Evolutionary conservation across 2,329 filamentous ascomycete species (phyloP).

Genomic region (Furcasterigmium sp.): DNA sequence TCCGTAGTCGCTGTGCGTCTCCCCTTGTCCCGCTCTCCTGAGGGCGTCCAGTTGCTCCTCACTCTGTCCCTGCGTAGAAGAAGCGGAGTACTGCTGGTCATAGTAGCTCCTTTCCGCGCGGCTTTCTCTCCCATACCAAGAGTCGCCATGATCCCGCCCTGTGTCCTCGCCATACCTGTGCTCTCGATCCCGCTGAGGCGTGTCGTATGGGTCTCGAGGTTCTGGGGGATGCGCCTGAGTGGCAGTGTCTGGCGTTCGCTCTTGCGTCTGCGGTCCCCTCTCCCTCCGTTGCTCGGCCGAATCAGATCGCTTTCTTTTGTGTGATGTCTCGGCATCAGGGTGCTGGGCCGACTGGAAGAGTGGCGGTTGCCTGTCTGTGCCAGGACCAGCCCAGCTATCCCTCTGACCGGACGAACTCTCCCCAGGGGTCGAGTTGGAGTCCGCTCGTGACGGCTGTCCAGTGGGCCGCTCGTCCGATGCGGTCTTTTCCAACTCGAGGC

Average conservation of each 20-base stretch:
- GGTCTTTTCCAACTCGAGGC: constrained; percentile 22
- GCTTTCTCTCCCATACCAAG: constrained; percentile 42
- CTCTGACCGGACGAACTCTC: constrained; percentile 24
- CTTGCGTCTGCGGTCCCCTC: constrained; percentile 16
- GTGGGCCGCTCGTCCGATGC: constrained; percentile 26
- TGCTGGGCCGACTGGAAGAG: constrained; percentile 31
- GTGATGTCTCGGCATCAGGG: constrained; percentile 40
- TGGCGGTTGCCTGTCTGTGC: constrained; percentile 35
- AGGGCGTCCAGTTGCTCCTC: constrained; percentile 46
- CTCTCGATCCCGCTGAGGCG: constrained; percentile 41
- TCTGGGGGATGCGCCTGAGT: constrained; percentile 25
- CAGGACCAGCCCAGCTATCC: constrained; percentile 36
- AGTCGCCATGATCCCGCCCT: constrained; percentile 36
- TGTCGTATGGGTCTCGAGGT: constrained; percentile 35
- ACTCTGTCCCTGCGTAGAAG: constrained; percentile 37
- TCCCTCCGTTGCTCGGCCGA: constrained; percentile 49
- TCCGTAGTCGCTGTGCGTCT: constrained; percentile 41
- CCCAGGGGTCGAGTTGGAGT: constrained; percentile 16
- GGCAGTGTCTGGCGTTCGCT: constrained; percentile 27
- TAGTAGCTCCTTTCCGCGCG: constrained; percentile 44
- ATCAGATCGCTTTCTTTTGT: constrained; percentile 66
- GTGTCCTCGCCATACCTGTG: constrained; percentile 33
- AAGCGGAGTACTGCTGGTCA: constrained; percentile 40
- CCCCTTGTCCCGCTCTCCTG: constrained; percentile 38
- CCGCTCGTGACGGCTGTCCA: constrained; percentile 12